These are phyloP conservation scores for Spinacia oleracea DNA, from an alignment of 179 eudicot species.

Conservation along the genomic window DNA sequence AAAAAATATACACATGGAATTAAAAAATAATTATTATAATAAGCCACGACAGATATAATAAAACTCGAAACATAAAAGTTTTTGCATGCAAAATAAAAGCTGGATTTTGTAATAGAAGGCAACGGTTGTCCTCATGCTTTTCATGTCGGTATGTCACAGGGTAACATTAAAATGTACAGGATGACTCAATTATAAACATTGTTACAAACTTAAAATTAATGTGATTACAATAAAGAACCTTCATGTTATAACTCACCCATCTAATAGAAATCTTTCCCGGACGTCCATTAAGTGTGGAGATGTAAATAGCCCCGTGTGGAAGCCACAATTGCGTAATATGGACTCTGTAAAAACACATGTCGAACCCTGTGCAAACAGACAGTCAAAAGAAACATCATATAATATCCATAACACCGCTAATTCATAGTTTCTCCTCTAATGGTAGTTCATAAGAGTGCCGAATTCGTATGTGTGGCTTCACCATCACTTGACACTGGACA, in stretches of 20 bases:
- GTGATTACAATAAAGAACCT: neutral
- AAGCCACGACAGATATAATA: neutral
- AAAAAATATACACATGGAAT: neutral
- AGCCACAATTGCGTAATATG: constrained; percentile 88
- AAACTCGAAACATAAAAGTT: neutral
- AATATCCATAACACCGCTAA: neutral
- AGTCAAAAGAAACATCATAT: neutral
- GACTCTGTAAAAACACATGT: constrained; percentile 91
- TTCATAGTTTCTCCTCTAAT: neutral
- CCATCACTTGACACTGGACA: neutral
- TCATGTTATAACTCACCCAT: constrained; percentile 58
- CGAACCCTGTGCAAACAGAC: constrained; percentile 62
- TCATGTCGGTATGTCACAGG: neutral
- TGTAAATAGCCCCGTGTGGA: constrained; percentile 94
- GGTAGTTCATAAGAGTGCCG: neutral
- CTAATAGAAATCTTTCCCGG: constrained; percentile 90
- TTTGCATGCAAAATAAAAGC: neutral
- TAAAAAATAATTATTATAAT: no score
- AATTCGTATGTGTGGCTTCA: neutral
- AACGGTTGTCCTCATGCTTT: neutral
- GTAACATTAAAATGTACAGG: neutral
- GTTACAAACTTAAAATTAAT: neutral
- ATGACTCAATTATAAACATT: neutral
- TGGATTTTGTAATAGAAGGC: neutral
- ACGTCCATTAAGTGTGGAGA: constrained; percentile 99